Conservation (phyloP, 495 filamentous ascomycete species). For the Polyplosphaeria fusca region DNA sequence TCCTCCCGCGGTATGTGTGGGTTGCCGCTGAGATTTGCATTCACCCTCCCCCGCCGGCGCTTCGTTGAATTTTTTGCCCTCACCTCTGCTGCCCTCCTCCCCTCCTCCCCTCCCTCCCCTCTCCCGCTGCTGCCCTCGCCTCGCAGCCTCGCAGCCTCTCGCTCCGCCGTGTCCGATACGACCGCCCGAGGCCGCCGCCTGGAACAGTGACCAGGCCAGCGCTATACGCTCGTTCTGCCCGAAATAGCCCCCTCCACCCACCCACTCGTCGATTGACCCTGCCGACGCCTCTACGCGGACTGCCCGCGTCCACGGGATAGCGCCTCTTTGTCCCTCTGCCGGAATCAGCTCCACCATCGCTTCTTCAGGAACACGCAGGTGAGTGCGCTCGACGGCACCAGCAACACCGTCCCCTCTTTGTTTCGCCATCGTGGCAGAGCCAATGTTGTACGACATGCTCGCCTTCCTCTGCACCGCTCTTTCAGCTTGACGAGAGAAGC, state of each 20-base stretch:
- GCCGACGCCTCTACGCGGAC: slow-evolving; percentile 1
- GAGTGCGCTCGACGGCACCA: slow-evolving; percentile 19
- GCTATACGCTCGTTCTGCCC: slow-evolving; percentile 1
- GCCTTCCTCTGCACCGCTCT: slow-evolving; percentile 21
- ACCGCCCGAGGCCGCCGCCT: neutral
- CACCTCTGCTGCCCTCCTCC: neutral
- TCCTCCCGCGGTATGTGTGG: neutral
- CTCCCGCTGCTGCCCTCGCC: slow-evolving; percentile 29
- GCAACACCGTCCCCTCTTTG: slow-evolving; percentile 29
- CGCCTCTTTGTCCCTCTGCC: slow-evolving; percentile 26
- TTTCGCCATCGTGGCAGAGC: slow-evolving; percentile 28
- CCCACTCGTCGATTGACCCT: neutral
- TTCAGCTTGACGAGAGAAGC: slow-evolving; percentile 11
- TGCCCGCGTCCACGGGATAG: neutral
- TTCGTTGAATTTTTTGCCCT: too few species aligned
- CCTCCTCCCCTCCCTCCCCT: neutral
- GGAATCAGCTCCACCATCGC: slow-evolving; percentile 13
- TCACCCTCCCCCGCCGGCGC: too few species aligned
- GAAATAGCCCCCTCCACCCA: neutral
- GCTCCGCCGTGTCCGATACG: neutral
- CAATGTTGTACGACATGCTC: slow-evolving; percentile 28
- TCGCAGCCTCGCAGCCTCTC: slow-evolving; percentile 37
- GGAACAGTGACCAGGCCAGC: neutral
- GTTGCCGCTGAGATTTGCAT: slow-evolving; percentile 1
- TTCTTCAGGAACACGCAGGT: slow-evolving; percentile 30